Evolutionary conservation across 257 asterid genomes (phyloP).

Genomic region (Paraleonurus japonicus): DNA sequence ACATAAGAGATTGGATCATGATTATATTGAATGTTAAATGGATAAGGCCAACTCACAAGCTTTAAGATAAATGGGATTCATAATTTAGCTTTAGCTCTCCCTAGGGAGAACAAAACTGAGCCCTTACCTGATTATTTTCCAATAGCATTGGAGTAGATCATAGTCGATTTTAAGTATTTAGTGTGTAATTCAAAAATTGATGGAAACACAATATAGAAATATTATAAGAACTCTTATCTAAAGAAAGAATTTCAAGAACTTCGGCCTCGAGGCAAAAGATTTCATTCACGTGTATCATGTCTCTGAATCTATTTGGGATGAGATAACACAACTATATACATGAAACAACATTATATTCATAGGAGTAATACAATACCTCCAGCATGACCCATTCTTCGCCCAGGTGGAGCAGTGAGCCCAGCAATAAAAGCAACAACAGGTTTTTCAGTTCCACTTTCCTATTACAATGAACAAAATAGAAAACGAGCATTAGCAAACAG

Average conservation of each 20-base stretch:
- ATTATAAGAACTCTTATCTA: background rate
- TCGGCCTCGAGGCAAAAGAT: background rate
- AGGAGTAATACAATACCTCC: conserved; percentile 62
- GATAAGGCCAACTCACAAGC: background rate
- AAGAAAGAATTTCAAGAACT: background rate
- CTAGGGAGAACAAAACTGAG: background rate
- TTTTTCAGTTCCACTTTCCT: conserved; percentile 93
- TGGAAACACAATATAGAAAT: background rate
- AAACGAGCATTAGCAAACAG: background rate
- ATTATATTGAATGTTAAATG: background rate
- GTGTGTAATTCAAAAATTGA: background rate
- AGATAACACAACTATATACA: conserved; percentile 9
- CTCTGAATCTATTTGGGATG: conserved; percentile 4
- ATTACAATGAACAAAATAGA: conserved; percentile 26
- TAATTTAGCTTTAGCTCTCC: background rate
- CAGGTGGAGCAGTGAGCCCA: conserved; percentile 99
- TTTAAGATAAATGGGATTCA: background rate
- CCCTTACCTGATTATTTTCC: background rate
- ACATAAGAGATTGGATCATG: background rate
- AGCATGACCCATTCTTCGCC: conserved; percentile 98
- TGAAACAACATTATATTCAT: background rate
- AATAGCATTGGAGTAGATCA: background rate
- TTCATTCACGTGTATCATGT: background rate
- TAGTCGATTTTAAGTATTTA: background rate
- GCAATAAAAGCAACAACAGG: conserved; percentile 95